phyloP scores from a whole-genome alignment of 2,329 filamentous ascomycete species.

The Parafenestella ontariensis region DNA sequence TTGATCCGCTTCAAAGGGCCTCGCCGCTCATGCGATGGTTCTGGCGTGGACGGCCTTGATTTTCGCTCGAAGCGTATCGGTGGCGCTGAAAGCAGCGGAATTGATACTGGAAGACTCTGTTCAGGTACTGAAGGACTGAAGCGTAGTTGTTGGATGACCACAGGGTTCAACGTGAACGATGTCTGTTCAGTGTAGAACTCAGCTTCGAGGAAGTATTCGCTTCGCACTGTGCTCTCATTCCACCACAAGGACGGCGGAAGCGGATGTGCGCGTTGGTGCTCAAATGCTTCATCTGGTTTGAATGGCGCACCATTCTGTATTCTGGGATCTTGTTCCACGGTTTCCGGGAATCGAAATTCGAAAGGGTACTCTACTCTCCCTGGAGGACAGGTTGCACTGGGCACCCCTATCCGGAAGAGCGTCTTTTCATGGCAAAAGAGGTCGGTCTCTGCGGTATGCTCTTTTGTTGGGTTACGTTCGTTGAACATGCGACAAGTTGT shows the following conservation, averaged over 20 bases:
- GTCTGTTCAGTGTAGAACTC: conserved; percentile 17
- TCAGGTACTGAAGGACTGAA: conserved; percentile 27
- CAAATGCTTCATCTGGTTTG: conserved; percentile 14
- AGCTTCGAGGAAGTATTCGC: conserved; percentile 30
- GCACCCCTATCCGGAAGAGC: conserved; percentile 9
- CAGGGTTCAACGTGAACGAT: conserved; percentile 21
- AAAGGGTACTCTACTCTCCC: conserved; percentile 28
- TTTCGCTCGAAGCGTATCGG: conserved; percentile 21
- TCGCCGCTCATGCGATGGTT: conserved; percentile 7
- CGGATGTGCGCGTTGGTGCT: conserved; percentile 15
- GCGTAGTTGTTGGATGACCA: conserved; percentile 24
- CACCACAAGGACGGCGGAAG: conserved; percentile 30
- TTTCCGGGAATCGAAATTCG: conserved; percentile 31
- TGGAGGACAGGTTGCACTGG: conserved; percentile 21
- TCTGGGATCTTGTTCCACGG: conserved; percentile 15
- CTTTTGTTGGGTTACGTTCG: conserved; percentile 19
- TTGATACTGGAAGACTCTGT: not conserved
- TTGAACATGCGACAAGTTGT: conserved; percentile 24
- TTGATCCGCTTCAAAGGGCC: conserved; percentile 15
- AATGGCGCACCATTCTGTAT: conserved; percentile 14
- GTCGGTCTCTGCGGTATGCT: conserved; percentile 15
- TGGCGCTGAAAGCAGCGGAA: conserved; percentile 5
- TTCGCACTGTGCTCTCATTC: conserved; percentile 20
- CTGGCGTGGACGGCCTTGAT: conserved; percentile 16
- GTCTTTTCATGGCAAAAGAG: conserved; percentile 20